phyloP scores from a whole-genome alignment of 1,139 yeast species.

The Blastobotrys petasosporus region DNA sequence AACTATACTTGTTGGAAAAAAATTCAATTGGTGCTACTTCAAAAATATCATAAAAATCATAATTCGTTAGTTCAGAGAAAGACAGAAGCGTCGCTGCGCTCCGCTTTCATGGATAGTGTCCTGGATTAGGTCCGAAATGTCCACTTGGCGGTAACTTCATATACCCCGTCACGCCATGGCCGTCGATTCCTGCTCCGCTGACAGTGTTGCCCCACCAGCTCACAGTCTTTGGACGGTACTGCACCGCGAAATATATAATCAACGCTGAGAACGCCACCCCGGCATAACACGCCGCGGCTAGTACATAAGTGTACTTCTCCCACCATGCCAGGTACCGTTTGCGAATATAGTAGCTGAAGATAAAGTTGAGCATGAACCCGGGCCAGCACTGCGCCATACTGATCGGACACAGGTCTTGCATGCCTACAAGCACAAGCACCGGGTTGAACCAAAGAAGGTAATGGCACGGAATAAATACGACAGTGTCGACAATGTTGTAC shows the following conservation, averaged over 20 bases:
- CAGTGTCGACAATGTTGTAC: slow-evolving; percentile 47
- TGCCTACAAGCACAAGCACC: slow-evolving; percentile 45
- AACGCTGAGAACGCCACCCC: slow-evolving; percentile 56
- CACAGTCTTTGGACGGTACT: slow-evolving; percentile 36
- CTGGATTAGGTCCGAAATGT: slow-evolving; percentile 41
- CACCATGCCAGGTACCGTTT: slow-evolving; percentile 50
- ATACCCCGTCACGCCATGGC: slow-evolving; percentile 23
- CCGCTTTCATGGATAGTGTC: slow-evolving; percentile 15
- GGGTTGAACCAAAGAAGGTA: slow-evolving; percentile 43
- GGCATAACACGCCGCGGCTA: slow-evolving; percentile 53
- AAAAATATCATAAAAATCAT: too few species aligned
- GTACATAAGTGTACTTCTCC: slow-evolving; percentile 58
- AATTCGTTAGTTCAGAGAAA: too few species aligned
- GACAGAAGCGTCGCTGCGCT: too few species aligned
- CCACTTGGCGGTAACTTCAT: slow-evolving; percentile 37
- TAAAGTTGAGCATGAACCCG: slow-evolving; percentile 45
- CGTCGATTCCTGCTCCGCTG: slow-evolving; percentile 41
- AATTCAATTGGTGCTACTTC: too few species aligned
- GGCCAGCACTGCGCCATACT: slow-evolving; percentile 47
- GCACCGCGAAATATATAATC: slow-evolving; percentile 51
- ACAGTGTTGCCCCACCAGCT: slow-evolving; percentile 61
- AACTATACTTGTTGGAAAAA: too few species aligned
- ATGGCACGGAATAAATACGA: slow-evolving; percentile 29
- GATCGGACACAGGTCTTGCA: slow-evolving; percentile 43
- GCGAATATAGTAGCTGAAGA: slow-evolving; percentile 50